A percentile compares a stretch with the other conserved stretches of the same genome.
Evolutionary conservation across 1,284 basidiomycete genomes (phyloP).

Genomic region (Pascua guehoae): DNA sequence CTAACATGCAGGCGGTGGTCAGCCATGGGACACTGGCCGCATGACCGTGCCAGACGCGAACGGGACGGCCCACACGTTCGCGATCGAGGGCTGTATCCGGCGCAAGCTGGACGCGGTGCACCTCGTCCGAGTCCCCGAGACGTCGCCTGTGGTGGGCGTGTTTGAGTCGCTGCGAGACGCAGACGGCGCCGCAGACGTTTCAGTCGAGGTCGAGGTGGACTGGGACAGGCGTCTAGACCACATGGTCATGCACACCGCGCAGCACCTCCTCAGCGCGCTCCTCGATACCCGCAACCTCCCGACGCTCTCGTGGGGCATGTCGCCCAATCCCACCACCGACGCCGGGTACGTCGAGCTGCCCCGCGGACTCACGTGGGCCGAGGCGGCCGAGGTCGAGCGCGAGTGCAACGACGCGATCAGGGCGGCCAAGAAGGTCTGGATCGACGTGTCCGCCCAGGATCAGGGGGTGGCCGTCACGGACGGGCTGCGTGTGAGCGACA

Average conservation of each 20-base stretch:
- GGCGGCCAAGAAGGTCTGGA: conserved; percentile 32
- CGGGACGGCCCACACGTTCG: conserved; percentile 54
- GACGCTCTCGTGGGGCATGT: conserved; percentile 70
- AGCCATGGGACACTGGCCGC: conserved; percentile 72
- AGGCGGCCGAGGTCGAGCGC: conserved; percentile 62
- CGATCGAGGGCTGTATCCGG: conserved; percentile 67
- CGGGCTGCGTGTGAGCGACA: conserved; percentile 51
- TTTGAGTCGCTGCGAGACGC: no score
- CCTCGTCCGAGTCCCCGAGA: conserved; percentile 56
- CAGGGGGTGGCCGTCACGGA: conserved; percentile 4
- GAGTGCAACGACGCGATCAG: conserved; percentile 62
- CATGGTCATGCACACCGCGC: conserved; percentile 77
- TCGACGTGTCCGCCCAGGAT: conserved; percentile 36
- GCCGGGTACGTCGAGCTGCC: conserved; percentile 73
- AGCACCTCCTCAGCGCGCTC: conserved; percentile 77
- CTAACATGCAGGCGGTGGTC: conserved; percentile 63
- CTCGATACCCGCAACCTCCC: conserved; percentile 68
- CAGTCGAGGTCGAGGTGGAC: conserved; percentile 60
- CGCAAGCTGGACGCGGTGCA: conserved; percentile 74
- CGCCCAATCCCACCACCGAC: conserved; percentile 58
- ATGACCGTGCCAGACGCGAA: conserved; percentile 50
- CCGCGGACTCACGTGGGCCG: conserved; percentile 62
- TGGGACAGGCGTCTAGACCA: conserved; percentile 72
- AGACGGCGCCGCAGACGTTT: conserved; percentile 54
- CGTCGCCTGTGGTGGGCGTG: conserved; percentile 25